Conservation (phyloP, 345 rosid genomes). For the Salix viminalis region DNA sequence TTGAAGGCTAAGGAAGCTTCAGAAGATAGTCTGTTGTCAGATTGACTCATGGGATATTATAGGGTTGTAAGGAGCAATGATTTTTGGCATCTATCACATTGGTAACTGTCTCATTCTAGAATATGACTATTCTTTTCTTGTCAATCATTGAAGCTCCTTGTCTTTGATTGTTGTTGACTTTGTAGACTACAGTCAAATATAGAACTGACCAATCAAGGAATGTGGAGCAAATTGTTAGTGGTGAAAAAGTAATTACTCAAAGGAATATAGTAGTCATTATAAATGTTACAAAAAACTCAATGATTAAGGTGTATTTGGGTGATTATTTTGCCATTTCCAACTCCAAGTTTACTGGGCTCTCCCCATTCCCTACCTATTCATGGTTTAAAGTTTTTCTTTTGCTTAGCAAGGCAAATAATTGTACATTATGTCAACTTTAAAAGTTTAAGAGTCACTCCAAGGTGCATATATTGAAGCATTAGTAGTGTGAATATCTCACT, state of each 20-base stretch:
- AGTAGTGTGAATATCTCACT: not conserved
- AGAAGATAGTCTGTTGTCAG: not conserved
- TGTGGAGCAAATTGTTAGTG: not conserved
- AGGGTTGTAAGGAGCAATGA: not conserved
- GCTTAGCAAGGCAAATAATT: not conserved
- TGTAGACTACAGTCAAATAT: not conserved
- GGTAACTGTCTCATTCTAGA: not conserved
- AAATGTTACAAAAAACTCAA: no score
- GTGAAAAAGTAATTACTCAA: not conserved
- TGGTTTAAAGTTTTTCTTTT: not conserved
- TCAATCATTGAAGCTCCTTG: not conserved
- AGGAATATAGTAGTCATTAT: no score
- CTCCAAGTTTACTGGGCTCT: not conserved
- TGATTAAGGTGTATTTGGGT: not conserved
- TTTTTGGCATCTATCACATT: not conserved
- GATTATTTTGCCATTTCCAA: not conserved
- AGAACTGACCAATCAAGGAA: not conserved
- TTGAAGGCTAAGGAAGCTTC: not conserved
- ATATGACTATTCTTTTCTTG: not conserved
- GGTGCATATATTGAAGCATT: constrained; percentile 7
- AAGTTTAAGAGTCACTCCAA: no score
- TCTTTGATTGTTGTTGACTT: not conserved
- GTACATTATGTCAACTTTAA: no score
- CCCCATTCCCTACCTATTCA: not conserved
- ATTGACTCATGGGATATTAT: not conserved